Conservation (phyloP, 352 stramenopile genomes). For the Elongisporangium anandrum region DNA sequence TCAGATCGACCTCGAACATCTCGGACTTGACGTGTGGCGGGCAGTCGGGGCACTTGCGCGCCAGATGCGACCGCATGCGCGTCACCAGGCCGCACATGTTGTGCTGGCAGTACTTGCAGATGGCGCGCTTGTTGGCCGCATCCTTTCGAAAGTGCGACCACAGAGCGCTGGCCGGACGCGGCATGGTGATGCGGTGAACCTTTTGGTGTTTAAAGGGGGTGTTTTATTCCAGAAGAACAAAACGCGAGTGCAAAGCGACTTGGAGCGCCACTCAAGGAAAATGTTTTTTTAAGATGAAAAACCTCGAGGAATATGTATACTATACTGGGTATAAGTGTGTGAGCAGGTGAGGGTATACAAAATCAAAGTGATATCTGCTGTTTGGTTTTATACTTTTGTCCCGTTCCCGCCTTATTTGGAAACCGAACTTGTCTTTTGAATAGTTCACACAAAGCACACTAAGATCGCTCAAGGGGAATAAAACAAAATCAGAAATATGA, state of each 20-base stretch:
- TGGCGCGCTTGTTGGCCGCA: constrained; percentile 50
- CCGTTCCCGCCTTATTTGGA: neutral
- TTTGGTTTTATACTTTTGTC: neutral
- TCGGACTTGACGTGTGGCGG: constrained; percentile 38
- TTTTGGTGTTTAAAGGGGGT: constrained; percentile 6
- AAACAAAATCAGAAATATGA: neutral
- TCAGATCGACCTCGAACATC: constrained; percentile 40
- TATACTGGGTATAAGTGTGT: neutral
- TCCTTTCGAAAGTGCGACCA: constrained; percentile 66
- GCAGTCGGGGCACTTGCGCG: constrained; percentile 50
- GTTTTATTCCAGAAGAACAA: constrained; percentile 21
- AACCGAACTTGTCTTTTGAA: neutral
- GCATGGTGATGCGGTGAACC: constrained; percentile 22
- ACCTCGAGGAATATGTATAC: neutral
- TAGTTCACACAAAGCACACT: no score
- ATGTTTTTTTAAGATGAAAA: neutral
- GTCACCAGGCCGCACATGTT: constrained; percentile 69
- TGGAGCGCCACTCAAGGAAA: neutral
- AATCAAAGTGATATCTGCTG: neutral
- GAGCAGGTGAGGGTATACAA: neutral
- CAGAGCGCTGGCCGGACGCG: constrained; percentile 44
- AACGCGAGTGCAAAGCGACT: neutral
- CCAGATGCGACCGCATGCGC: constrained; percentile 63
- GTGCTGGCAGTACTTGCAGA: constrained; percentile 74
- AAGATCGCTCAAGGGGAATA: neutral